These are phyloP conservation scores for Artemisia annua DNA, from an alignment of 129 eudicot species.

Conservation along the genomic window DNA sequence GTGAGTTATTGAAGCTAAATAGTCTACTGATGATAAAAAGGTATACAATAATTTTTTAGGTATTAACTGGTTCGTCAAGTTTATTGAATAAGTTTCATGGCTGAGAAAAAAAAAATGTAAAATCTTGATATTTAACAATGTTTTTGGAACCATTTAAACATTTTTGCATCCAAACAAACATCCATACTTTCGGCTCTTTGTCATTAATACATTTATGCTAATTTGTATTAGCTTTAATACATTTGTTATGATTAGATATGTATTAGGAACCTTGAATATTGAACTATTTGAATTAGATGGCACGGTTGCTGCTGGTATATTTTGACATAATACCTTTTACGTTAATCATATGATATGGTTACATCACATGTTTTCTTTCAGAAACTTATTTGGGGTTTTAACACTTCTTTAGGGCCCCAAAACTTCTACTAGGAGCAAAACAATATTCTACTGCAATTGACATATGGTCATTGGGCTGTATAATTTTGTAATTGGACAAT, in stretches of 20 bases:
- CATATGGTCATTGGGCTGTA: slow-evolving; percentile 98
- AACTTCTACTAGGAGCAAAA: slow-evolving; percentile 83
- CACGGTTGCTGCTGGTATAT: neutral
- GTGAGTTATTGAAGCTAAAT: no score
- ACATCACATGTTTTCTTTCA: neutral
- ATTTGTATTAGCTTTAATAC: neutral
- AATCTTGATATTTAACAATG: no score
- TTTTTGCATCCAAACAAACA: neutral
- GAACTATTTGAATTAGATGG: neutral
- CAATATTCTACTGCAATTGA: slow-evolving; percentile 95
- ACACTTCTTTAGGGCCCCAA: slow-evolving; percentile 74
- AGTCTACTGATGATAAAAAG: no score
- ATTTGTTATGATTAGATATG: slow-evolving; percentile 10
- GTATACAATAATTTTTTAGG: no score
- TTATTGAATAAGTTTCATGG: no score
- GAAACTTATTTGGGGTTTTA: slow-evolving; percentile 19
- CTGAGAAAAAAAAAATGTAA: no score
- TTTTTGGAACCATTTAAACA: neutral
- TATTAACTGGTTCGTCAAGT: no score
- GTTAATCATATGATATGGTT: neutral
- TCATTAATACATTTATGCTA: neutral
- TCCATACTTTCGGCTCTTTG: neutral
- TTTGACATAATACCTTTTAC: neutral
- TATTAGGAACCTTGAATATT: neutral
- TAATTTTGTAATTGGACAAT: neutral